phyloP scores from a whole-genome alignment of 495 filamentous ascomycete species.

The Haplographium delicatum region DNA sequence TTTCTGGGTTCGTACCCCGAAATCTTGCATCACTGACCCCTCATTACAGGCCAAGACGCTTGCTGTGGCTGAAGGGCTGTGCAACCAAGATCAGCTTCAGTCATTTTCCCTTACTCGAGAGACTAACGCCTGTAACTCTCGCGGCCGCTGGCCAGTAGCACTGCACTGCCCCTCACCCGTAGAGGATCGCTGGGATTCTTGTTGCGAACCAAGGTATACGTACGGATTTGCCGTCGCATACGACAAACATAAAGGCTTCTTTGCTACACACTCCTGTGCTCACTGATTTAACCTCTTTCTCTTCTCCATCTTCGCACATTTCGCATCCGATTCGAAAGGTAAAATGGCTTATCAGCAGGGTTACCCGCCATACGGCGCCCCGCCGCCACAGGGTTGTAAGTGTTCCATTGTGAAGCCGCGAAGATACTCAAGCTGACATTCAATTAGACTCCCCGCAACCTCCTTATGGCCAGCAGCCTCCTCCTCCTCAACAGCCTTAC shows the following conservation, averaged over 20 bases:
- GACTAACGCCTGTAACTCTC: too few species aligned
- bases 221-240: constrained; percentile 4
- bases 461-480: constrained; percentile 18
- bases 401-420: not conserved
- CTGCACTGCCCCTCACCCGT: constrained; percentile 14
- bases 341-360: constrained; percentile 19
- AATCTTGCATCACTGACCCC: not conserved
- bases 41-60: constrained; percentile 8
- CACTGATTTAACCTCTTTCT: constrained; percentile 10
- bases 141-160: too few species aligned
- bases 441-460: constrained; percentile 20
- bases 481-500: constrained; percentile 7
- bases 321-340: not conserved
- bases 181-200: too few species aligned
- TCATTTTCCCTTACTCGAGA: too few species aligned
- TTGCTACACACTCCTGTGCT: constrained; percentile 8
- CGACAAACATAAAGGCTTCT: constrained; percentile 12
- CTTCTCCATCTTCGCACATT: constrained; percentile 5
- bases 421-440: constrained; percentile 4
- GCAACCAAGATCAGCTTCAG: not conserved
- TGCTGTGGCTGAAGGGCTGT: not conserved
- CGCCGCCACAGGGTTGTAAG: constrained; percentile 21
- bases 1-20: too few species aligned
- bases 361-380: constrained; percentile 9
- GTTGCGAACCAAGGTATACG: not conserved